Evolutionary conservation across 1,284 basidiomycete species (phyloP).

Genomic region (Afroboletus lepidellus): DNA sequence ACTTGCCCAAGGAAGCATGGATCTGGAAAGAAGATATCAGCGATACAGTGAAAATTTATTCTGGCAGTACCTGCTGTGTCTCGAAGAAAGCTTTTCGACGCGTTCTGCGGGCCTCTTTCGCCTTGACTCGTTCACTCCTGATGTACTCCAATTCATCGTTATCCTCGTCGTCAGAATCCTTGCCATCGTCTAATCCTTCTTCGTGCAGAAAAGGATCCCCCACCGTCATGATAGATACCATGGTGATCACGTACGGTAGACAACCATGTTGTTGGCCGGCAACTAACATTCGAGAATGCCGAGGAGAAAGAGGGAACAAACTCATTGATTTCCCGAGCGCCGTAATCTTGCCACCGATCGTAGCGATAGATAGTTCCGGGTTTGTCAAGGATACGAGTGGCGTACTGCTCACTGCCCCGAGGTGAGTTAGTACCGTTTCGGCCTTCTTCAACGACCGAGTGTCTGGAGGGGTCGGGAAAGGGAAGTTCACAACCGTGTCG

Average conservation of each 20-base stretch:
- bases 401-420: conserved; percentile 75
- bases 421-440: conserved; percentile 76
- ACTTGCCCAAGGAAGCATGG: conserved; percentile 80
- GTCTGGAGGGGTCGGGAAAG: conserved; percentile 96
- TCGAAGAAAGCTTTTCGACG: conserved; percentile 78
- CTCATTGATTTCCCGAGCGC: conserved; percentile 90
- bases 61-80: conserved; percentile 65
- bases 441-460: conserved; percentile 76
- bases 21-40: conserved; percentile 42
- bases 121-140: conserved; percentile 56
- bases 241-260: conserved; percentile 86
- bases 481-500: conserved; percentile 94
- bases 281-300: conserved; percentile 94
- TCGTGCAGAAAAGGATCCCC: conserved; percentile 96
- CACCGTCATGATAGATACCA: conserved; percentile 91
- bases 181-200: conserved; percentile 54
- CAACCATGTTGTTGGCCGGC: conserved; percentile 91
- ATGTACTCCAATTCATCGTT: conserved; percentile 53
- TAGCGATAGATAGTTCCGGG: conserved; percentile 18
- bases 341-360: conserved; percentile 70
- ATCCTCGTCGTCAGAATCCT: conserved; percentile 46
- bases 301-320: conserved; percentile 88
- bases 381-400: conserved; percentile 29
- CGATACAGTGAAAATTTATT: neutral
- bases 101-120: conserved; percentile 65